These are phyloP conservation scores for Ichthyophthirius multifiliis DNA, from an alignment of 169 alveolate species.

Conservation along the genomic window DNA sequence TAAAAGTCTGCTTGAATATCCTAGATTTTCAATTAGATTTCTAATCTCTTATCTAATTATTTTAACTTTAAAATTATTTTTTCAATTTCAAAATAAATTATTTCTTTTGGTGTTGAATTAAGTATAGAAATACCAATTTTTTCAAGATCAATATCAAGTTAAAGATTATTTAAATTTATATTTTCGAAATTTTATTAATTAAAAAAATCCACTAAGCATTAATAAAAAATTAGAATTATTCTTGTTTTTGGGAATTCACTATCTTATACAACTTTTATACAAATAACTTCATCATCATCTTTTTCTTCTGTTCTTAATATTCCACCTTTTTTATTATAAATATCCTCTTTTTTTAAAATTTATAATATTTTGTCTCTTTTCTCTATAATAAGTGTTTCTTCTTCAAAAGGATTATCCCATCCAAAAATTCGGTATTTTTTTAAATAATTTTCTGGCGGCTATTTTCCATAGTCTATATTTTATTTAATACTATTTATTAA, in stretches of 20 bases:
- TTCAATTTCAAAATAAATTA: not conserved
- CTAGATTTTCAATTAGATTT: not conserved
- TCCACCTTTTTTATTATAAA: not conserved
- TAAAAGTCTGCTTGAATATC: not conserved
- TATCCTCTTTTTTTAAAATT: not conserved
- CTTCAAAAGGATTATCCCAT: conserved; percentile 4
- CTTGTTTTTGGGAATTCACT: not conserved
- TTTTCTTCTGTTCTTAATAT: not conserved
- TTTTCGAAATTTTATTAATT: not conserved
- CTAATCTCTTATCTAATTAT: not conserved
- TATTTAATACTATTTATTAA: not conserved
- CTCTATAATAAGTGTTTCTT: not conserved
- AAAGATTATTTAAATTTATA: not conserved
- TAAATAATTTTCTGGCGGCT: not conserved
- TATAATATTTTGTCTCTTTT: not conserved
- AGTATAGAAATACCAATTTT: not conserved
- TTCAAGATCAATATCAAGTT: not conserved
- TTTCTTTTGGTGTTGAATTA: not conserved
- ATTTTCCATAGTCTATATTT: not conserved
- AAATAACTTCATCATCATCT: not conserved
- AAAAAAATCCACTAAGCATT: not conserved
- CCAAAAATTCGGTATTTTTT: not conserved
- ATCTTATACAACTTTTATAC: not conserved
- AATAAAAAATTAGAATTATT: not conserved
- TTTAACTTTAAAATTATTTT: not conserved